A percentile compares a stretch with the other conserved stretches of the same genome.
These are phyloP conservation scores for Albizia julibrissin DNA, from an alignment of 306 rosid genomes.

Conservation along the genomic window DNA sequence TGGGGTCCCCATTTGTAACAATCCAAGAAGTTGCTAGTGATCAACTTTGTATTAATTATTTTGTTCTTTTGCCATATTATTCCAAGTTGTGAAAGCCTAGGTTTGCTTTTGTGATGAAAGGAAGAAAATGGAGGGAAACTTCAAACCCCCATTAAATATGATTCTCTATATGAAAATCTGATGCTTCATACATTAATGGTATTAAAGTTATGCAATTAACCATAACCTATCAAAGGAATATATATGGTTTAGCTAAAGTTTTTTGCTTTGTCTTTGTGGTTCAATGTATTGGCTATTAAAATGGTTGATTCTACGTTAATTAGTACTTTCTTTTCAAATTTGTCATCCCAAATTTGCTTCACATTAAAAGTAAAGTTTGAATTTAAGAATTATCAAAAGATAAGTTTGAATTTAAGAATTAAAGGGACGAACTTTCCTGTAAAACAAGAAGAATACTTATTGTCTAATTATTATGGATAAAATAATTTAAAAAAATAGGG, in stretches of 20 bases:
- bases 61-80: conserved; percentile 7
- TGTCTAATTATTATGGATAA: too few species aligned
- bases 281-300: conserved; percentile 3
- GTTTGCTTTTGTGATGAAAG: conserved; percentile 2
- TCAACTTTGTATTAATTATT: background rate
- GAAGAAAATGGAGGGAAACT: conserved; percentile 24
- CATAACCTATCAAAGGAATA: conserved; percentile 10
- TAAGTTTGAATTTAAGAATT: background rate
- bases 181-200: background rate
- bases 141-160: background rate
- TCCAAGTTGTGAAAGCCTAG: background rate
- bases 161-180: conserved; percentile 4
- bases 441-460: background rate
- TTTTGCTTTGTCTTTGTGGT: conserved; percentile 19
- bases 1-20: background rate
- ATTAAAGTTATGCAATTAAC: background rate
- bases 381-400: background rate
- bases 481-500: too few species aligned
- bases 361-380: background rate
- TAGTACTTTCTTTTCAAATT: background rate
- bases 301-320: background rate
- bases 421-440: background rate
- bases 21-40: background rate
- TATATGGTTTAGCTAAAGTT: conserved; percentile 34
- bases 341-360: background rate